Evolutionary conservation across 208 protist species (phyloP).

Genomic region (Tetramitus jugosus): DNA sequence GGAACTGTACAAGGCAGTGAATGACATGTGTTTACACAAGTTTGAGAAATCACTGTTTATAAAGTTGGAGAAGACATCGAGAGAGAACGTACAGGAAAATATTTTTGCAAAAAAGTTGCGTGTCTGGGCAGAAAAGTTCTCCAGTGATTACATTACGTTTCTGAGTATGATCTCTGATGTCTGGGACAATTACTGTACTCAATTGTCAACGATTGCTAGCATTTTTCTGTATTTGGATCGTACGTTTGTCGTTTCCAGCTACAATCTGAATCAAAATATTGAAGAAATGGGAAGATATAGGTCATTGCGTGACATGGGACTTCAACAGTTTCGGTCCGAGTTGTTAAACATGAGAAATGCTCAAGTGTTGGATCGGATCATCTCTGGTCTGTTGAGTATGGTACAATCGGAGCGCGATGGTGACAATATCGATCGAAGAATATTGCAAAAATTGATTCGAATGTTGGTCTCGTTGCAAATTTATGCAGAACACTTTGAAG

Average conservation of each 20-base stretch:
- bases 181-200: neutral
- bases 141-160: neutral
- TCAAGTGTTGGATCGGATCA: neutral
- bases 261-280: too few species aligned
- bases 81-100: neutral
- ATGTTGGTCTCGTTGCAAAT: constrained; percentile 23
- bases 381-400: neutral
- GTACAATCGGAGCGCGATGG: constrained; percentile 18
- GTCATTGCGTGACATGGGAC: neutral
- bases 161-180: neutral
- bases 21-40: neutral
- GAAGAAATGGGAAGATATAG: neutral
- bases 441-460: neutral
- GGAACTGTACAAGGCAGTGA: neutral
- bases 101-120: neutral
- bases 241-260: neutral
- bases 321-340: neutral
- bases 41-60: neutral
- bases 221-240: constrained; percentile 21
- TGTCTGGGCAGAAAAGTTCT: neutral
- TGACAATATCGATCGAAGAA: constrained; percentile 9
- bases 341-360: neutral
- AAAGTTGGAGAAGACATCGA: neutral
- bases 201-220: neutral
- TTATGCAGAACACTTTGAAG: constrained; percentile 24